Base-by-base conservation (phyloP, 768 basidiomycete genomes). In the Lanmaoa pseudosensibilis region DNA sequence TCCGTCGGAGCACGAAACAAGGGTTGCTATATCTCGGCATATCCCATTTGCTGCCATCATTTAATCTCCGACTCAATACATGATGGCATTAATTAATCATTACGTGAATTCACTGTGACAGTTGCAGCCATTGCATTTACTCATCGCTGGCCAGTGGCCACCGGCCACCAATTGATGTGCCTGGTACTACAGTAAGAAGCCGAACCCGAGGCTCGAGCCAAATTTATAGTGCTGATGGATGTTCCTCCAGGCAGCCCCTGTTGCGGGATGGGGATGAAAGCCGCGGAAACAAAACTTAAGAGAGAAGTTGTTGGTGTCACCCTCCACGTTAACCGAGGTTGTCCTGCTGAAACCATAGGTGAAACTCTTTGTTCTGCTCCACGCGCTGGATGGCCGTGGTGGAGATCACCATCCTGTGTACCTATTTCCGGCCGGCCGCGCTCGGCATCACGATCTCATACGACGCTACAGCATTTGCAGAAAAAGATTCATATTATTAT, bases 1-100 rank as follows among this genome's bases (percentile, higher is more conserved):
- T 27, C 46, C 45, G 47, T 59, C 57, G 57, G 57, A 18, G 37
- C 25, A 19, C 5, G 18, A 56, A 46, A 46, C 8, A 41, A 27
- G 5, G 8, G n/a, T n/a, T n/a, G n/a, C n/a, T n/a, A n/a, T 25
- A 5, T 27, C 27, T 27, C 27, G 27, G 27, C 27, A 27, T 6
- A 27, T 27, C 27, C 58, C 32, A 10, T 32, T 30, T 30, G 4
- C 30, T 30, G 30, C 5, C 1, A 32, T 9, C 2, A 32, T 6
- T 27, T 27, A 4, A 32, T 32, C 32, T 32, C 32, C 32, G 32
- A 32, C 32, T 32, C 25, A 25, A 25, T 25, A 25, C 25, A 5
- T 5, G 25, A 2, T 25, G 25, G 25, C 25, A 25, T 25, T 32
- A 32, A 32, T 32, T 11, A 32, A 32, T 32, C 3, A 32, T 30